Evolutionary conservation across 768 basidiomycete genomes (phyloP).

Genomic region (Heimioporus sp.): DNA sequence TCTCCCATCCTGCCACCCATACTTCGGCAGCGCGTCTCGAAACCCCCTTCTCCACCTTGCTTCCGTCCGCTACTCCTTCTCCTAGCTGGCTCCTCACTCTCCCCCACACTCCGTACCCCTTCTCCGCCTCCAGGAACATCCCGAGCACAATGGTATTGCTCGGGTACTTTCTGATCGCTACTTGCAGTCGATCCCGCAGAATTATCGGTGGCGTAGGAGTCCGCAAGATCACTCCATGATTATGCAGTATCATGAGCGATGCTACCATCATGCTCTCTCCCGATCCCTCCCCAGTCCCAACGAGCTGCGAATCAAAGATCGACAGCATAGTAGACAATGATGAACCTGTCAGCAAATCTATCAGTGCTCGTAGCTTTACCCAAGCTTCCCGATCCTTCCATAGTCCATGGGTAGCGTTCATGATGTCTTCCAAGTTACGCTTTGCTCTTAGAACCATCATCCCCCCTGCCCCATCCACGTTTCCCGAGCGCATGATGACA

Average conservation of each 20-base stretch:
- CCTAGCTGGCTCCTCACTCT: constrained; percentile 57
- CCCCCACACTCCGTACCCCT: constrained; percentile 78
- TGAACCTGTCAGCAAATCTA: constrained; percentile 56
- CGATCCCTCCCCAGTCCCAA: constrained; percentile 4
- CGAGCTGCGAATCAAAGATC: constrained; percentile 33
- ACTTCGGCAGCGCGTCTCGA: constrained; percentile 62
- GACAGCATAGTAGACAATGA: constrained; percentile 41
- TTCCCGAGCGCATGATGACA: constrained; percentile 54
- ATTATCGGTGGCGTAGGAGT: constrained; percentile 56
- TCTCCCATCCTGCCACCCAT: constrained; percentile 81
- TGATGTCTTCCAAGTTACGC: constrained; percentile 56
- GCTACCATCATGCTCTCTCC: constrained; percentile 57
- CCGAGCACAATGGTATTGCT: constrained; percentile 71
- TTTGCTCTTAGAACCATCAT: constrained; percentile 62
- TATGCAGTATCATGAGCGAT: constrained; percentile 58
- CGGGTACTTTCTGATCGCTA: constrained; percentile 57
- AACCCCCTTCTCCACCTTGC: constrained; percentile 51
- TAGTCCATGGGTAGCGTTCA: constrained; percentile 25
- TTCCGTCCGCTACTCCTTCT: constrained; percentile 35
- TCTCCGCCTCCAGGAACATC: constrained; percentile 74
- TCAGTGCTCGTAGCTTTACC: constrained; percentile 61
- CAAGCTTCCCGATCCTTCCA: constrained; percentile 66
- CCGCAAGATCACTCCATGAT: constrained; percentile 51
- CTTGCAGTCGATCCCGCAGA: constrained; percentile 54
- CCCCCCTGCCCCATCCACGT: constrained; percentile 50